Evolutionary conservation across 176 grass and related monocot species (phyloP), one percentile per base, ranked within the genome.

Genomic region (Rhynchospora breviuscula): DNA sequence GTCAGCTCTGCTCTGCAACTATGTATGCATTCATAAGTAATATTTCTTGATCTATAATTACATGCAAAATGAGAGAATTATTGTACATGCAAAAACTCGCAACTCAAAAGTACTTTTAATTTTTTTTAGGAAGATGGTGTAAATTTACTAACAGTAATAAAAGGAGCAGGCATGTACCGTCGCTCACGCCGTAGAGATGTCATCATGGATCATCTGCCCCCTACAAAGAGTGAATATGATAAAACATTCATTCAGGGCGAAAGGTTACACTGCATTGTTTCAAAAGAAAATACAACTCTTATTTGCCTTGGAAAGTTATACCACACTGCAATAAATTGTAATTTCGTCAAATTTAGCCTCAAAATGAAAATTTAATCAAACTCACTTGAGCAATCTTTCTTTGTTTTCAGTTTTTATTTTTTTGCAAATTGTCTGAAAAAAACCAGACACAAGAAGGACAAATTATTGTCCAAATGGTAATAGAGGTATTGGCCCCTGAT

Each of bases 121-220:
- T 67, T 60, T 40, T 40, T 40, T 40, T 40, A 97, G 95, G 95
- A 97, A 85, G 92, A 91, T 82, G 95, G 90, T 40, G 19, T 97
- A 40, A 97, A 97, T 78, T 81, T 97, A 23, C 75, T 97, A 67
- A 91, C 85, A 85, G 81, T 94, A 62, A 89, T 97, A 84, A 97
- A 97, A 87, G 92, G 83, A 26, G 80, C 61, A 51, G 81, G 82
- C 66, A 92, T 90, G 85, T 97, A 97, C 62, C 94, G 92, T 10
- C 89, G 72, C 79, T 89, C 89, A 9, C 82, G 71, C 83, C 89
- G 90, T 85, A 61, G 33, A 79, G 92, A 98, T 84, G 78, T 81
- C 46, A 87, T 94, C 59, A 87, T 77, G 0, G 92, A 94, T 90
- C 93, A 88, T 85, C 84, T 95, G 2, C 90, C 92, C 22, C 95